phyloP scores from a whole-genome alignment of 768 basidiomycete species.

The Lentinula raphanica region DNA sequence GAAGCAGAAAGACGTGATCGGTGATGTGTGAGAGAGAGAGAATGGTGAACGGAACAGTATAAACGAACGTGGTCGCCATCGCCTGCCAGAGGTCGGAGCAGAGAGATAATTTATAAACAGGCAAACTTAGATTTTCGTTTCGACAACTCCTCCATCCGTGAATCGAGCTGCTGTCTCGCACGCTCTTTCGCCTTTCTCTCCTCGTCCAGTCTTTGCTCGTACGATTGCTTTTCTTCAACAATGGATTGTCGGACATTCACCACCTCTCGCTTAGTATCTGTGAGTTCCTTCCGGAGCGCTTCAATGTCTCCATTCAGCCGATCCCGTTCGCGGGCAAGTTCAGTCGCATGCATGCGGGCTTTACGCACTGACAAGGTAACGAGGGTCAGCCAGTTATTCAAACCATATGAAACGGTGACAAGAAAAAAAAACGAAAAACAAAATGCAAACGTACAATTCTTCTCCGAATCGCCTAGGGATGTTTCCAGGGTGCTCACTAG shows the following conservation, averaged over 20 bases:
- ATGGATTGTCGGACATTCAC: conserved; percentile 71
- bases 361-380: conserved; percentile 67
- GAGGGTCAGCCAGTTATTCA: not conserved
- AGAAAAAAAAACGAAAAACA: conserved; percentile 8
- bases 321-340: conserved; percentile 83
- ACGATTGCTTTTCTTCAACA: conserved; percentile 83
- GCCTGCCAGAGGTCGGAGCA: conserved; percentile 9
- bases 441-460: conserved; percentile 77
- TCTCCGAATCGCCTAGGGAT: conserved; percentile 86
- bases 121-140: conserved; percentile 90
- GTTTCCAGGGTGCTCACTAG: conserved; percentile 79
- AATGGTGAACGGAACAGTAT: too few species aligned
- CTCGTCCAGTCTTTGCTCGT: conserved; percentile 79
- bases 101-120: conserved; percentile 55
- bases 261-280: conserved; percentile 77
- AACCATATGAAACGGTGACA: not conserved
- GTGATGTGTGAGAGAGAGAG: too few species aligned
- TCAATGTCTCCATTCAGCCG: conserved; percentile 61
- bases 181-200: conserved; percentile 88
- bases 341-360: conserved; percentile 89
- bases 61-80: conserved; percentile 12
- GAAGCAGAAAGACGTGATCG: conserved; percentile 18
- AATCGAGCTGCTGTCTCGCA: conserved; percentile 79
- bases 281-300: conserved; percentile 63
- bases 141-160: conserved; percentile 79